These are phyloP conservation scores for Aureobasidium sp. DNA, from an alignment of 2,329 filamentous ascomycete genomes.

Conservation along the genomic window DNA sequence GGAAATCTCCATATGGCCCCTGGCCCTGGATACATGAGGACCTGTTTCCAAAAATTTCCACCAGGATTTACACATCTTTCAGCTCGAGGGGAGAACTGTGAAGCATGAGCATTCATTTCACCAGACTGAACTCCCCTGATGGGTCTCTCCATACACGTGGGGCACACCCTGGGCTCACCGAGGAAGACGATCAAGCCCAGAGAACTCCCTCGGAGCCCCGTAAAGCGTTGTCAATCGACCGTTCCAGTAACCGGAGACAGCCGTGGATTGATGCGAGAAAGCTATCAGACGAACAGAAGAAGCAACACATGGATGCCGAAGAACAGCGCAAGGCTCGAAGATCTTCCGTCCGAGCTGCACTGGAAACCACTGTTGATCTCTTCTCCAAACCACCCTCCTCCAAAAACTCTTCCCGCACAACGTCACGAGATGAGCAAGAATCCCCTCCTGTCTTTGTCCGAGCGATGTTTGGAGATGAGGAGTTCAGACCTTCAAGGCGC, in stretches of 20 bases:
- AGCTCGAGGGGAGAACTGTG: background rate
- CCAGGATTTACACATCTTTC: background rate
- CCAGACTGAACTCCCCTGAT: background rate
- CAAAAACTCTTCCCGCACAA: background rate
- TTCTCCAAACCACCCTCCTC: background rate
- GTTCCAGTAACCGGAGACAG: background rate
- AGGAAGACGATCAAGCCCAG: background rate
- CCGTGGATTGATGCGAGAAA: slow-evolving; percentile 7
- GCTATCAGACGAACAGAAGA: slow-evolving; percentile 1
- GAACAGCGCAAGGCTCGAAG: background rate
- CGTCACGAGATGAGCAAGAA: background rate
- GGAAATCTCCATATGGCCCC: background rate
- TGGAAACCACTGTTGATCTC: background rate
- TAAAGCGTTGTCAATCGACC: background rate
- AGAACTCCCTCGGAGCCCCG: background rate
- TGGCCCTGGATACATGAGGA: background rate
- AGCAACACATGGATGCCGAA: slow-evolving; percentile 6
- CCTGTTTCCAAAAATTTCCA: background rate
- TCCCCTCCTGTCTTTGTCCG: background rate
- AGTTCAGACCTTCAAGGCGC: background rate
- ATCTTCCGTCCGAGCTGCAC: background rate
- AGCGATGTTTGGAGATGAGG: slow-evolving; percentile 4
- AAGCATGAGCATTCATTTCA: background rate
- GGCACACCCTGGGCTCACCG: background rate
- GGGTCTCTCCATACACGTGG: background rate